Evolutionary conservation across 495 filamentous ascomycete genomes (phyloP).

Genomic region (Tricharina praecox): DNA sequence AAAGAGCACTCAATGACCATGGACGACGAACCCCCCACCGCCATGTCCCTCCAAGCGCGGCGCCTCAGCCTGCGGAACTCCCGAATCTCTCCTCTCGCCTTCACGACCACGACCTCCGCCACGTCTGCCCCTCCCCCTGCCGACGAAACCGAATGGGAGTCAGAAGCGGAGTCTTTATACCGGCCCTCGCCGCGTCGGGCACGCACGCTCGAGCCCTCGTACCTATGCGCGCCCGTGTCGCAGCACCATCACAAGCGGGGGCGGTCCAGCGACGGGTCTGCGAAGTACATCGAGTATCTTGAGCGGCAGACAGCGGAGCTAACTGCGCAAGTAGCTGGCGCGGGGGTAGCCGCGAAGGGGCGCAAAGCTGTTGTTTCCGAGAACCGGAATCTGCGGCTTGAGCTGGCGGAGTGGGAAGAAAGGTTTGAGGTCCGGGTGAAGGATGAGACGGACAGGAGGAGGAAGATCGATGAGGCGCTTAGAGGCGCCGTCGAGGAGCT

Average conservation of each 20-base stretch:
- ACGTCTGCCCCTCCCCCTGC: slow-evolving; percentile 1
- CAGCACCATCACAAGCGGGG: slow-evolving; percentile 1
- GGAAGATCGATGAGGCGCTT: slow-evolving; percentile 22
- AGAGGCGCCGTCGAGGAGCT: slow-evolving; percentile 11
- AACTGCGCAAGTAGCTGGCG: slow-evolving; percentile 30
- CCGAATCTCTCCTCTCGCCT: slow-evolving; percentile 9
- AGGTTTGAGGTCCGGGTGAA: slow-evolving; percentile 30
- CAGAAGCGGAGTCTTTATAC: slow-evolving; percentile 6
- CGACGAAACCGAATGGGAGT: slow-evolving; percentile 24
- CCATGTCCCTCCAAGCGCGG: slow-evolving; percentile 20
- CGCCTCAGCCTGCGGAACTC: slow-evolving; percentile 22
- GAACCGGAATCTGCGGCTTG: slow-evolving; percentile 24
- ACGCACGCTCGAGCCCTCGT: neutral
- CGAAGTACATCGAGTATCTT: slow-evolving; percentile 35
- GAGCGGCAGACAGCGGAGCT: slow-evolving; percentile 32
- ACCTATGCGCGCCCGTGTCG: neutral
- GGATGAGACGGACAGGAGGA: slow-evolving; percentile 27
- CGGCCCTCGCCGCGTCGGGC: neutral
- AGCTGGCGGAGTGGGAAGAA: slow-evolving; percentile 32
- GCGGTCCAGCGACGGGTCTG: slow-evolving; percentile 9
- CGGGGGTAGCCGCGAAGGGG: no score
- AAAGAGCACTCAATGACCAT: neutral
- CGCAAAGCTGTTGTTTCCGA: slow-evolving; percentile 29
- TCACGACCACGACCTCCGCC: neutral
- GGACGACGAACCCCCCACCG: neutral